Evolutionary conservation across 345 rosid genomes (phyloP).

Genomic region (Clarkia xantiana): DNA sequence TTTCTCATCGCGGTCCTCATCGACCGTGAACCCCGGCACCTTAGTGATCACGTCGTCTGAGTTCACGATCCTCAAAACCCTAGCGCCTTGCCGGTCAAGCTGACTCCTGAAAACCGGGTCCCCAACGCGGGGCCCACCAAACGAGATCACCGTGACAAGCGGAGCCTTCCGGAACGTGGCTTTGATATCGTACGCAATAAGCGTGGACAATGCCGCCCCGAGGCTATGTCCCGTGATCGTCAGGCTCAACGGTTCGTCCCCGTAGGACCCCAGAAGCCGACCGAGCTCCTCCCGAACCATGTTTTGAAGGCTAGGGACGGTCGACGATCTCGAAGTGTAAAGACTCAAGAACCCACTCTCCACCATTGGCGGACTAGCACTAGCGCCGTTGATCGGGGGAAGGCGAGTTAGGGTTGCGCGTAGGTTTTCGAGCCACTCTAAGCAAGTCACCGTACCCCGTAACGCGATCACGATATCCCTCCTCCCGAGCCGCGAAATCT

Average conservation of each 20-base stretch:
- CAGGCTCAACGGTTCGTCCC: slow-evolving; percentile 61
- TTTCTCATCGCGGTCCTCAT: slow-evolving; percentile 15
- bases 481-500: slow-evolving; percentile 70
- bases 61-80: slow-evolving; percentile 69
- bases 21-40: slow-evolving; percentile 72
- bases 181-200: slow-evolving; percentile 62
- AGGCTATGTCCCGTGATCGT: slow-evolving; percentile 90
- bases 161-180: slow-evolving; percentile 38
- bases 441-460: slow-evolving; percentile 82
- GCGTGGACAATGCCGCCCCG: slow-evolving; percentile 79
- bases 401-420: slow-evolving; percentile 57
- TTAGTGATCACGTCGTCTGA: slow-evolving; percentile 73
- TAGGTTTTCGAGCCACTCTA: slow-evolving; percentile 89
- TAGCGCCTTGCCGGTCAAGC: slow-evolving; percentile 60
- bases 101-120: slow-evolving; percentile 43
- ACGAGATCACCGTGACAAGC: slow-evolving; percentile 69
- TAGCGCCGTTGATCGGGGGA: slow-evolving; percentile 9
- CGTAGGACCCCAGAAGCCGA: slow-evolving; percentile 37
- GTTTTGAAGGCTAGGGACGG: slow-evolving; percentile 36
- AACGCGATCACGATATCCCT: slow-evolving; percentile 73
- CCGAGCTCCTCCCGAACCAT: slow-evolving; percentile 54
- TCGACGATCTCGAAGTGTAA: slow-evolving; percentile 40
- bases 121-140: slow-evolving; percentile 92
- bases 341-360: slow-evolving; percentile 80
- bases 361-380: slow-evolving; percentile 48